A percentile compares a stretch with the other conserved stretches of the same genome.
Evolutionary conservation across 768 basidiomycete species (phyloP).

Genomic region (Pleurotus sapidus): DNA sequence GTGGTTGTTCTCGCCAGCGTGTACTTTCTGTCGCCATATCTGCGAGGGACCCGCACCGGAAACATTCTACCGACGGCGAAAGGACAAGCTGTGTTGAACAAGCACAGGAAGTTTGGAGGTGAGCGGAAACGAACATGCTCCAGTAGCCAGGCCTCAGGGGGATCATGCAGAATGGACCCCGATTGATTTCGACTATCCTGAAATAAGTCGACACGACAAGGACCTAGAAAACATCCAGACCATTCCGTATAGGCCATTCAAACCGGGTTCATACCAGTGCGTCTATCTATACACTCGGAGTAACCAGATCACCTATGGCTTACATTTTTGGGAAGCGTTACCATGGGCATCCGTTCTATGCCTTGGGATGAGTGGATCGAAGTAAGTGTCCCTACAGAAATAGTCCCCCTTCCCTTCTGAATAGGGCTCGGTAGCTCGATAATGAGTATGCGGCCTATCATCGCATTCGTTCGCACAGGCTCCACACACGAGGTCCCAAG

Average conservation of each 20-base stretch:
- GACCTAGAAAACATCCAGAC: slow-evolving; percentile 46
- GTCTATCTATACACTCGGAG: slow-evolving; percentile 20
- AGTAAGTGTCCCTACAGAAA: slow-evolving; percentile 30
- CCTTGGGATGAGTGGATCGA: slow-evolving; percentile 74
- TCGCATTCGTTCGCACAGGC: slow-evolving; percentile 54
- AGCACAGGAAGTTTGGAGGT: slow-evolving; percentile 2
- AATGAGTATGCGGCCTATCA: slow-evolving; percentile 52
- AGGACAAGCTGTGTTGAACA: neutral
- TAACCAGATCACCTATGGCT: neutral
- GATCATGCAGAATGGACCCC: slow-evolving; percentile 48
- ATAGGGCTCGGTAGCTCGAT: slow-evolving; percentile 46
- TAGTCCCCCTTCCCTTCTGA: neutral
- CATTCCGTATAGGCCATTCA: slow-evolving; percentile 65
- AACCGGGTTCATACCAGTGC: slow-evolving; percentile 61
- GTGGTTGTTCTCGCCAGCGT: neutral
- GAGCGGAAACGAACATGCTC: neutral
- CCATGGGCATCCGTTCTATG: slow-evolving; percentile 70
- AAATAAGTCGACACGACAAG: slow-evolving; percentile 36
- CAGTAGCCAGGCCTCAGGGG: neutral
- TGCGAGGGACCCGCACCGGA: neutral
- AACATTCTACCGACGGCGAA: neutral
- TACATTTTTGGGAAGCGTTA: slow-evolving; percentile 39
- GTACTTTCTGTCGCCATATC: neutral
- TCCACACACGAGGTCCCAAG: slow-evolving; percentile 46
- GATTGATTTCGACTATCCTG: slow-evolving; percentile 48